Base-by-base conservation (phyloP, 192 early-diverging fungal genomes). In the Rhizophagus clarus region DNA sequence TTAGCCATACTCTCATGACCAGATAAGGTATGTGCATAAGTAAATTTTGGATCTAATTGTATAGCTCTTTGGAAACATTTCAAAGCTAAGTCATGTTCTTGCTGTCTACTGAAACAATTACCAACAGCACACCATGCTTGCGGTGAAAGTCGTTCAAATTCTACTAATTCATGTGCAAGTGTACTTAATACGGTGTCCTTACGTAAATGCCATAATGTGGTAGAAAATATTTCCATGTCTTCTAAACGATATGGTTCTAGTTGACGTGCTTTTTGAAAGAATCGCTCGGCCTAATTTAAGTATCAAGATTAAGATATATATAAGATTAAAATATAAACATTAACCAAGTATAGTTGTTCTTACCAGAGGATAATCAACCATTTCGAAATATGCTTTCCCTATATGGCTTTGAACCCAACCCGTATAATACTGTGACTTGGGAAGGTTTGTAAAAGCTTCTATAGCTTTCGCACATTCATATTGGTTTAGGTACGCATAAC, bases 151-250 rank as follows among this genome's bases (percentile, higher is more conserved):
- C 89, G 87, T 47, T 94, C 90, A 7, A 85, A 75, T 6, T 90
- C 86, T 15, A 94, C 87, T 81, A 98, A 86, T 12, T 91, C 88
- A 76, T 96, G 91, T 0, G 94, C 95, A 56, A 98, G 85, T 63
- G 88, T 86, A 15, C 92, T 91, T 61, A 97, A 86, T 51, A 82
- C 83, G n/a, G 89, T 89, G 31, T 94, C 92, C 77, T 91, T 87
- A 64, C 88, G 88, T 69, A 95, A 81, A 77, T 97, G 96, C 97
- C 97, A 98, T 51, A 98, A 81, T 37, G 91, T 87, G 14, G 94
- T 93, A 24, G 95, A 95, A 79, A 94, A 97, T 9, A 92, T 81
- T 72, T 98, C 97, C 93, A 97, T 94, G 62, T 92, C 92, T 40
- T 89, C 88, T 32, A 92, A 79, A 4, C 93, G 89, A 81, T 89